A percentile compares a stretch with the other conserved stretches of the same genome.
Evolutionary conservation across 2,329 filamentous ascomycete species (phyloP).

Genomic region (Pestalotiopsis sp.): DNA sequence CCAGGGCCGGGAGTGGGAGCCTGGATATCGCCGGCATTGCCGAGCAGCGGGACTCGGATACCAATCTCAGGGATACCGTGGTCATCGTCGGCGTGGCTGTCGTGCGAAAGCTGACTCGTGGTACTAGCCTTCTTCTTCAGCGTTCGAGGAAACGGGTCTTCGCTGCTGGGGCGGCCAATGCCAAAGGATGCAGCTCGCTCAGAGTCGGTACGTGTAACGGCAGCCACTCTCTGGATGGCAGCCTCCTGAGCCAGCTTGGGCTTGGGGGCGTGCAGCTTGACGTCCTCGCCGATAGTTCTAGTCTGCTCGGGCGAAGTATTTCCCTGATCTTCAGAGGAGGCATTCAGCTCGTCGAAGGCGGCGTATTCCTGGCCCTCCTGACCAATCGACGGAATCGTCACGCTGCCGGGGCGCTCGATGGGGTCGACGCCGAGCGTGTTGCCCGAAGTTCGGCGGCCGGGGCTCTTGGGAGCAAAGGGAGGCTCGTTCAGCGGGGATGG

Average conservation of each 20-base stretch:
- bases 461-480: slow-evolving; percentile 52
- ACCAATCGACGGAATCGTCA: slow-evolving; percentile 81
- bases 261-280: slow-evolving; percentile 87
- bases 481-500: slow-evolving; percentile 84
- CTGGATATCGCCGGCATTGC: slow-evolving; percentile 91
- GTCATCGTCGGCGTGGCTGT: slow-evolving; percentile 67
- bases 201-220: slow-evolving; percentile 91
- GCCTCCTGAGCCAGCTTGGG: slow-evolving; percentile 81
- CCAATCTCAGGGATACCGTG: slow-evolving; percentile 93
- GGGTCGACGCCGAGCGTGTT: slow-evolving; percentile 1
- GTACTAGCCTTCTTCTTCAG: slow-evolving; percentile 67
- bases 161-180: slow-evolving; percentile 68
- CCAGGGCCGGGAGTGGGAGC: slow-evolving; percentile 80
- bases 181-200: slow-evolving; percentile 82
- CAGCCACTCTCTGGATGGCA: slow-evolving; percentile 80
- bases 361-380: slow-evolving; percentile 91
- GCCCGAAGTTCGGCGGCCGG: slow-evolving; percentile 36
- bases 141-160: slow-evolving; percentile 54
- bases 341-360: slow-evolving; percentile 50
- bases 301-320: slow-evolving; percentile 68
- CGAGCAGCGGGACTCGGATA: slow-evolving; percentile 90
- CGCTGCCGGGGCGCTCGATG: slow-evolving; percentile 71
- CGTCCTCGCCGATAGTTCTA: slow-evolving; percentile 75
- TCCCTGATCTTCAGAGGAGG: slow-evolving; percentile 40
- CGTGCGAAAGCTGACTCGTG: slow-evolving; percentile 51